Evolutionary conservation across 305 asterid genomes (phyloP).

Genomic region (Solanum hybrid): DNA sequence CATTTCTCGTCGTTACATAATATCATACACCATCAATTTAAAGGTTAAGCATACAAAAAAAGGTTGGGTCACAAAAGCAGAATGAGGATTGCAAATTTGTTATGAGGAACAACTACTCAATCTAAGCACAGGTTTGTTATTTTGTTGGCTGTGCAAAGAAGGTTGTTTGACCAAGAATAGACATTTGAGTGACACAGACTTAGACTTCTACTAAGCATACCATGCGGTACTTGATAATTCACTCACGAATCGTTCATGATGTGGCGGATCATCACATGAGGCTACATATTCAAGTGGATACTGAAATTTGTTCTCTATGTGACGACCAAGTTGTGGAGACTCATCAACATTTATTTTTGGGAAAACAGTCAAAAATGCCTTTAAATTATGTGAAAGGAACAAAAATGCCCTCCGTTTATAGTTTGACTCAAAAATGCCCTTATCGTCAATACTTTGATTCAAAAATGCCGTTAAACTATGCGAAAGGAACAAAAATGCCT

Average conservation of each 20-base stretch:
- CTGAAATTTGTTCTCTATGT: neutral
- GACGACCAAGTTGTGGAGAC: neutral
- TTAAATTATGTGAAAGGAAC: too few species aligned
- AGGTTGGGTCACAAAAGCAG: too few species aligned
- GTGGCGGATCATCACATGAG: neutral
- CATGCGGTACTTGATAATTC: neutral
- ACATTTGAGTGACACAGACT: neutral
- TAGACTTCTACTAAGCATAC: neutral
- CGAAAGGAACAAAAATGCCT: too few species aligned
- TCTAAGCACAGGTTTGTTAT: neutral
- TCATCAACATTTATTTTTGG: neutral
- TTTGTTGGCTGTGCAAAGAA: neutral
- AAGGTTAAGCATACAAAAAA: neutral
- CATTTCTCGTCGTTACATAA: neutral
- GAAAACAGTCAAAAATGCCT: too few species aligned
- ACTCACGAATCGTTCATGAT: neutral
- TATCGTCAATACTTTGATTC: too few species aligned
- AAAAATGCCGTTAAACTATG: too few species aligned
- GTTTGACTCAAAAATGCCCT: too few species aligned
- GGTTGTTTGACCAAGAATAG: neutral
- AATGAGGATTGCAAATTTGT: too few species aligned
- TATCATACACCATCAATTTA: neutral
- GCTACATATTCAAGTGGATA: neutral
- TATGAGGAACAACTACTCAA: neutral
- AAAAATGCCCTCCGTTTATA: too few species aligned